phyloP scores from a whole-genome alignment of 2,329 filamentous ascomycete species.

The Aschersonia sp. region DNA sequence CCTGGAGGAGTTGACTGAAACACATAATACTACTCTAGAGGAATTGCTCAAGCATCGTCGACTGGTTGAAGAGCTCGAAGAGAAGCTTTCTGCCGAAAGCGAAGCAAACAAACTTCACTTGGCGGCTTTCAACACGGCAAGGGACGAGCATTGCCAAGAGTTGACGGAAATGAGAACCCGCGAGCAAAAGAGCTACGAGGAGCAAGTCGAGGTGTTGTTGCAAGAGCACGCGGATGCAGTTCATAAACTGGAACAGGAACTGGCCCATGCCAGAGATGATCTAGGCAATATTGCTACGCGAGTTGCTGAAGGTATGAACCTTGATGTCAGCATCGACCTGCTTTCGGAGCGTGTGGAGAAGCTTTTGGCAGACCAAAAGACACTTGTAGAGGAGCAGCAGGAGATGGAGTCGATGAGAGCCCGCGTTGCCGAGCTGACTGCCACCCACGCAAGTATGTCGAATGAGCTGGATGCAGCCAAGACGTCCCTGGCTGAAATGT shows the following conservation, averaged over 20 bases:
- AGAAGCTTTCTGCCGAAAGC: conserved; percentile 46
- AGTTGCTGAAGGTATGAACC: conserved; percentile 43
- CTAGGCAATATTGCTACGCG: conserved; percentile 49
- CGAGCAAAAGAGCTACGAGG: conserved; percentile 41
- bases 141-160: conserved; percentile 34
- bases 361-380: conserved; percentile 43
- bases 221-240: conserved; percentile 44
- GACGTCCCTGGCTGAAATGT: conserved; percentile 34
- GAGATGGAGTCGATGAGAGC: conserved; percentile 42
- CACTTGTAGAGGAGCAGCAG: conserved; percentile 42
- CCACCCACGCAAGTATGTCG: conserved; percentile 44
- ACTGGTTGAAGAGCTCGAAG: conserved; percentile 37
- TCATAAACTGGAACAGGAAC: conserved; percentile 44
- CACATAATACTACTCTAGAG: conserved; percentile 35
- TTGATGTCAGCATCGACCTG: conserved; percentile 54
- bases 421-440: conserved; percentile 39
- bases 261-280: conserved; percentile 51
- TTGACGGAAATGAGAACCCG: conserved; percentile 31
- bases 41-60: conserved; percentile 31
- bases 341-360: conserved; percentile 47
- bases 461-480: conserved; percentile 49
- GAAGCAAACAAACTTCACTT: conserved; percentile 40
- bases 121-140: conserved; percentile 33
- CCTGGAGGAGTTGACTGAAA: conserved; percentile 50
- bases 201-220: conserved; percentile 43